phyloP scores from a whole-genome alignment of 805 yeast species.

The Candida nanaspora region DNA sequence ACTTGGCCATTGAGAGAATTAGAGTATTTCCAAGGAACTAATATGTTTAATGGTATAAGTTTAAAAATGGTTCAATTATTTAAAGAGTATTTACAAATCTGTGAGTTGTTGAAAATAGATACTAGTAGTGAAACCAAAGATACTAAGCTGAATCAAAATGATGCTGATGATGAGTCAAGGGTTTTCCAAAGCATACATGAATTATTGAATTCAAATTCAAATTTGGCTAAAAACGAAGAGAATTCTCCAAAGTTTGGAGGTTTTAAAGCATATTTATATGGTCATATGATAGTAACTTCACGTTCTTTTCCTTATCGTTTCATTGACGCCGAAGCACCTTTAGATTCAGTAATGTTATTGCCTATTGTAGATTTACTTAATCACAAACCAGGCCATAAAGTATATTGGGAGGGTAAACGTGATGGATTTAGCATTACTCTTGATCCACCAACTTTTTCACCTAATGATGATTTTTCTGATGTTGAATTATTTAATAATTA shows the following conservation, averaged over 20 bases:
- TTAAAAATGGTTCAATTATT: conserved; percentile 35
- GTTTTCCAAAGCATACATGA: too few relatives aligned
- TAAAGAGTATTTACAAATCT: conserved; percentile 42
- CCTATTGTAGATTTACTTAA: conserved; percentile 79
- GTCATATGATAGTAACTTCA: conserved; percentile 62
- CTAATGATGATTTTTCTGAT: conserved; percentile 17
- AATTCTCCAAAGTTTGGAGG: too few relatives aligned
- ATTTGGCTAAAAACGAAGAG: too few relatives aligned
- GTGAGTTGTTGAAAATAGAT: background rate
- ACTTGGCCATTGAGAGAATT: conserved; percentile 50
- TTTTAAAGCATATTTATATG: conserved; percentile 68
- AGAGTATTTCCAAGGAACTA: conserved; percentile 18
- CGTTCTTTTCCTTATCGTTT: conserved; percentile 75
- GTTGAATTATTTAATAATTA: conserved; percentile 70
- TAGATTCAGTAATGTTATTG: conserved; percentile 46
- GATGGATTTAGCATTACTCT: conserved; percentile 2
- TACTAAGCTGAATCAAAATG: background rate
- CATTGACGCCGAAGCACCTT: conserved; percentile 38
- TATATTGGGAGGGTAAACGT: conserved; percentile 47
- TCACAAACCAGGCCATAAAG: conserved; percentile 55
- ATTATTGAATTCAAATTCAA: too few relatives aligned
- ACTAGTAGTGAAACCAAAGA: background rate
- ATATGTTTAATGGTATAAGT: conserved; percentile 44
- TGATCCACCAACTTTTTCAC: too few relatives aligned
- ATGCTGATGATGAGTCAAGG: conserved; percentile 3